Conservation (phyloP, 257 asterid species). For the Nicotiana paniculata region DNA sequence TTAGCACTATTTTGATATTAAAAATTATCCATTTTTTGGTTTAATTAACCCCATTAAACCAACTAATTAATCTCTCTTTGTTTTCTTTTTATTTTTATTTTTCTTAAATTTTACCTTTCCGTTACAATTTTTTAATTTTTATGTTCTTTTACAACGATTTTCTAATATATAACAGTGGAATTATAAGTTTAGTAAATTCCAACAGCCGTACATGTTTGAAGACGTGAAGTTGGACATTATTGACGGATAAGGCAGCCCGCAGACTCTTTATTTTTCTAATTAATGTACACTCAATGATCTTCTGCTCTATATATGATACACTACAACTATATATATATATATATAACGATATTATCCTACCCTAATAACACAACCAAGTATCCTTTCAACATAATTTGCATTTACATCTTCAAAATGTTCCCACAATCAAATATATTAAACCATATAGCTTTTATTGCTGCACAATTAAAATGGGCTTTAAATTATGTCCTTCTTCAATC, state of each 20-base stretch:
- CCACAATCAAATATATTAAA: background rate
- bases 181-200: background rate
- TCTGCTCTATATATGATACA: background rate
- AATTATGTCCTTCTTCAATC: conserved; percentile 13
- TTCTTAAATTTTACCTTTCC: no score
- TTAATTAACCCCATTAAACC: no score
- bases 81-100: no score
- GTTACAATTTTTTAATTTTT: no score
- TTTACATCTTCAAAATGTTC: background rate
- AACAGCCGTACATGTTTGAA: background rate
- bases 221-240: background rate
- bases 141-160: background rate
- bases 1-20: no score
- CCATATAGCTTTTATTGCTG: background rate
- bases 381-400: background rate
- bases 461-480: conserved; percentile 18
- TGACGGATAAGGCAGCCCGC: background rate
- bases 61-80: no score
- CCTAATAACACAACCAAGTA: background rate
- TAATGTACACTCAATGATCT: background rate
- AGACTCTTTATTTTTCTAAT: background rate
- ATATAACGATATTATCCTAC: background rate
- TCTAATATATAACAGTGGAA: background rate
- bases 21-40: no score
- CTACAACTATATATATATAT: background rate